Evolutionary conservation across 306 rosid species (phyloP).

Genomic region (Lathyrus sativus): DNA sequence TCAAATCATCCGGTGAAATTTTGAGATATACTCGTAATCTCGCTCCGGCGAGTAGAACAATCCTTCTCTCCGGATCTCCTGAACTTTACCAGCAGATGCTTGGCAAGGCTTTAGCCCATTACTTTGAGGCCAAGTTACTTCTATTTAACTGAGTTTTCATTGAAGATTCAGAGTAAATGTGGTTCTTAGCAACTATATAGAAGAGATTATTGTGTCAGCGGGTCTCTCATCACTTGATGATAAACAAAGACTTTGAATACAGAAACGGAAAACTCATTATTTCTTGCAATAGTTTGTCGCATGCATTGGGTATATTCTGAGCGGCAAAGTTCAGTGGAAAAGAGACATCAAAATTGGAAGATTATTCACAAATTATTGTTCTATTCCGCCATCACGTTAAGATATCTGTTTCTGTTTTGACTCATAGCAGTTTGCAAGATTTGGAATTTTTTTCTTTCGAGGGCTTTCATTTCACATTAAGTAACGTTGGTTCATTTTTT

Average conservation of each 20-base stretch:
- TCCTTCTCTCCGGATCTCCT: conserved; percentile 92
- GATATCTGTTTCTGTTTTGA: too few relatives aligned
- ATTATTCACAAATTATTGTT: too few relatives aligned
- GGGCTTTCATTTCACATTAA: too few relatives aligned
- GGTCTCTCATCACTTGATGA: conserved; percentile 87
- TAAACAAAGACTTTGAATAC: conserved; percentile 84
- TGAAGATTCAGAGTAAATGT: too few relatives aligned
- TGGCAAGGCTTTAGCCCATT: conserved; percentile 97
- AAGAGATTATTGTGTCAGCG: conserved; percentile 92
- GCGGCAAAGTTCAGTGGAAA: conserved; percentile 60
- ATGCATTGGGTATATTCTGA: conserved; percentile 75
- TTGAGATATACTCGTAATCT: conserved; percentile 85
- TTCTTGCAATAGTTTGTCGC: conserved; percentile 81
- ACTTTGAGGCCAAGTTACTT: conserved; percentile 88
- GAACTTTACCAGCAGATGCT: conserved; percentile 95
- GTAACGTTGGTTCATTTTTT: too few relatives aligned
- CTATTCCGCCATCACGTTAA: too few relatives aligned
- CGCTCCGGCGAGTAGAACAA: conserved; percentile 92
- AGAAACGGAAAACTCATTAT: conserved; percentile 88
- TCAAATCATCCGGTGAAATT: too few relatives aligned
- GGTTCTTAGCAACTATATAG: conserved; percentile 80
- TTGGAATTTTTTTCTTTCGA: too few relatives aligned
- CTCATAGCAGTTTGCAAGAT: too few relatives aligned
- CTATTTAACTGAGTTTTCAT: conserved; percentile 81
- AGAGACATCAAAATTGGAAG: conserved; percentile 61